phyloP scores from a whole-genome alignment of 306 rosid genomes.

The Pyrus pyrifolia region DNA sequence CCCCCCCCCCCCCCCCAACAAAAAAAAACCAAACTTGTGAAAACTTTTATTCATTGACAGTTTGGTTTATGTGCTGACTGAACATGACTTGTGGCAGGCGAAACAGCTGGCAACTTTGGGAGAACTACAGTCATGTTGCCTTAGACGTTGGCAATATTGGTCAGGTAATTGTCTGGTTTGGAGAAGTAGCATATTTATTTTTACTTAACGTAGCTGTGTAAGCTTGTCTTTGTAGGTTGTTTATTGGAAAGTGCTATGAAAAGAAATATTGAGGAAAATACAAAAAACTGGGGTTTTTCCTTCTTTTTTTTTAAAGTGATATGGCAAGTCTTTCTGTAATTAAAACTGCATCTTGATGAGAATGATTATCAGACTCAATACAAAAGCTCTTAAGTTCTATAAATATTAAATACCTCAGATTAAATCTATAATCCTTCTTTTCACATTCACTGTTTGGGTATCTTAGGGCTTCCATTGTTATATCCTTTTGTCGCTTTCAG shows the following conservation, averaged over 20 bases:
- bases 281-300: neutral
- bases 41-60: neutral
- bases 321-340: neutral
- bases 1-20: neutral
- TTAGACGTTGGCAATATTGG: conserved; percentile 65
- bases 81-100: conserved; percentile 56
- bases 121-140: conserved; percentile 83
- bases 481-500: neutral
- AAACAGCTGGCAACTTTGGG: conserved; percentile 93
- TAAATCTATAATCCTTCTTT: too few relatives aligned
- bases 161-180: conserved; percentile 46
- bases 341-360: too few relatives aligned
- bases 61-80: conserved; percentile 23
- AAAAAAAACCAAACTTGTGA: neutral
- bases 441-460: neutral
- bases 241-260: neutral
- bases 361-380: too few relatives aligned
- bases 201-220: neutral
- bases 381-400: too few relatives aligned
- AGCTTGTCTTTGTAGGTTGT: neutral
- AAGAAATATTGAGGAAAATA: neutral
- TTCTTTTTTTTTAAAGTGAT: neutral
- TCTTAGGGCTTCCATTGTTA: neutral
- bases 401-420: too few relatives aligned
- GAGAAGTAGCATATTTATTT: neutral